Base-by-base conservation (phyloP, 495 filamentous ascomycete genomes). In the Glarea lozoyensis region DNA sequence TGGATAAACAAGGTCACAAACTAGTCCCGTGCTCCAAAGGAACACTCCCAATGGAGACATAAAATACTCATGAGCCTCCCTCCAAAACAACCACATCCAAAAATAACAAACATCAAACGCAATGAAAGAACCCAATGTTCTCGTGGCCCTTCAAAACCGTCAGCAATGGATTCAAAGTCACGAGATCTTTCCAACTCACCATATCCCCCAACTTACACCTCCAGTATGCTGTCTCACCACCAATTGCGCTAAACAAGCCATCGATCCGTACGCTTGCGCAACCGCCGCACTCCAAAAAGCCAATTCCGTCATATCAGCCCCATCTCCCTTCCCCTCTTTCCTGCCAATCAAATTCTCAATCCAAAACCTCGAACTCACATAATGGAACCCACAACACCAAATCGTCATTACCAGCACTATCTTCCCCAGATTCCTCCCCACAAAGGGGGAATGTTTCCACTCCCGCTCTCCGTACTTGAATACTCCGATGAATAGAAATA, bases 251-350 rank as follows among this genome's bases (percentile, higher is more conserved):
- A 70, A 50, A 39, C 59, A 57, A 15, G 51, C 48, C 5, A 33
- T 49, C 38, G 54, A 56, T 13, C 56, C 24, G 30, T 60, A 46
- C 2, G 60, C 24, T 50, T 67, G 63, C 22, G 45, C 31, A 6
- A 61, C 34, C 1, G 48, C 52, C 0, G 59, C 56, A 12, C 47
- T 58, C 64, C 65, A 72, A 43, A 60, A 66, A 5, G 54, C 62
- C 49, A 68, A 23, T 50, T 71, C 66, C n/a, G 66, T 63, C 11
- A 56, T 65, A 50, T 69, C 65, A 29, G 52, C 53, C 10, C 60
- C 60, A 49, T 60, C 65, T 37, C 56, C 60, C 47, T 68, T 67
- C 23, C 58, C 59, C 19, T 53, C 45, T 25, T 45, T 49, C 34
- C 54, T 56, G 17, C 53, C 50, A 35, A 65, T 55, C 17, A 60